Conservation (phyloP, 1,139 yeast genomes). For the Hansenula lynferdii region DNA sequence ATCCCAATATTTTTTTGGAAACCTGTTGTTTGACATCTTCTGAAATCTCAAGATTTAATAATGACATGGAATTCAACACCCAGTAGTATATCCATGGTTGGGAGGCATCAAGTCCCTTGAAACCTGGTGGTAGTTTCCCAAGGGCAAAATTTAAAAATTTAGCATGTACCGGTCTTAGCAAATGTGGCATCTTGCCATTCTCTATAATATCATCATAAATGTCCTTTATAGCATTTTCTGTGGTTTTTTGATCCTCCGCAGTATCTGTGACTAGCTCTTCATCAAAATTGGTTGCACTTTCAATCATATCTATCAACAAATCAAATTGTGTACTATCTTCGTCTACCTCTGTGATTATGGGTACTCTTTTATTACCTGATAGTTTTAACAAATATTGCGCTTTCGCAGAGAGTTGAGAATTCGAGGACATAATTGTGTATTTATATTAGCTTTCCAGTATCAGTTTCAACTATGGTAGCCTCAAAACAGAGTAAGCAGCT, state of each 20-base stretch:
- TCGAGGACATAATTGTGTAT: slow-evolving; percentile 9
- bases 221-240: slow-evolving; percentile 32
- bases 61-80: slow-evolving; percentile 55
- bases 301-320: slow-evolving; percentile 11
- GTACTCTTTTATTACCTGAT: slow-evolving; percentile 25
- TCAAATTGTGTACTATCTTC: slow-evolving; percentile 9
- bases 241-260: slow-evolving; percentile 35
- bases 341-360: slow-evolving; percentile 16
- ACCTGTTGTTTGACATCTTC: slow-evolving; percentile 20
- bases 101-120: slow-evolving; percentile 66
- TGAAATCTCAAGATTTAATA: slow-evolving; percentile 31
- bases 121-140: slow-evolving; percentile 41
- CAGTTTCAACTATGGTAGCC: too few species aligned
- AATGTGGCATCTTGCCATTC: slow-evolving; percentile 17
- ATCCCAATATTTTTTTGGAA: slow-evolving; percentile 26
- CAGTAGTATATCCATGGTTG: slow-evolving; percentile 91
- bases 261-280: slow-evolving; percentile 33
- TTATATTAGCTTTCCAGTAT: too few species aligned
- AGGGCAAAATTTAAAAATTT: slow-evolving; percentile 39
- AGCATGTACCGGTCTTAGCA: slow-evolving; percentile 26
- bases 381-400: slow-evolving; percentile 14
- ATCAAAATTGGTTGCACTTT: slow-evolving; percentile 7
- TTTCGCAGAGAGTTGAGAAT: slow-evolving; percentile 7
- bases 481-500: too few species aligned
- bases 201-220: slow-evolving; percentile 24